Evolutionary conservation across 169 alveolate genomes (phyloP), one percentile per base, ranked within the genome.

Genomic region (Ichthyophthirius multifiliis): DNA sequence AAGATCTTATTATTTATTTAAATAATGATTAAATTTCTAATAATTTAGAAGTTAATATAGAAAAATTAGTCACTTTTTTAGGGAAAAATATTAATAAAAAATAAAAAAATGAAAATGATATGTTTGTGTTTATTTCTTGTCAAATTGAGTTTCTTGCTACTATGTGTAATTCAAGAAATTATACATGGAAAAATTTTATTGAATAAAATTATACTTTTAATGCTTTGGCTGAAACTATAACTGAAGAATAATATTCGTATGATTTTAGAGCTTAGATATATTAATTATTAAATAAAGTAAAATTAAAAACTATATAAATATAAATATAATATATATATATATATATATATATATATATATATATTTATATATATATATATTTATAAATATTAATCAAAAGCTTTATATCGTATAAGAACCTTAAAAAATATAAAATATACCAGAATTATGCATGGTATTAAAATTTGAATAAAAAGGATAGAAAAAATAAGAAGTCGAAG

Each of bases 111-210:
- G 86, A 81, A 23, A 82, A 74, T 47, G 75, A 67, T 30, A 39
- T 81, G 15, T 41, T 81, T 16, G 43, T 55, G 9, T 43, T 81
- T 16, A 67, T 81, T 3, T 32, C 39, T 20, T 81, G 73, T 35
- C 32, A 81, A 43, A 71, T 81, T 44, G 65, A 73, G 31, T 81
- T 81, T 35, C 73, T 71, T 41, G 31, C 76, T 15, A 64, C 82
- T 0, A 81, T 81, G 86, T 67, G 81, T 34, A 81, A 81, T 48
- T 47, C 79, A 10, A 67, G 86, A 48, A 81, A 81, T 71, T 71
- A 81, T 48, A 81, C 86, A 5, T 81, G 86, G 86, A 81, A 81
- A 32, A 71, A 55, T 37, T 81, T 81, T 43, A 82, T 81, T 20
- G 86, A 81, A 16, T 23, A 46, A 10, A 64, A 46, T 73, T 34